Percentiles rank a stretch among this genome's conserved stretches.
phyloP scores from a whole-genome alignment of 2,329 filamentous ascomycete species.

The Aspergillus sclerotialis region DNA sequence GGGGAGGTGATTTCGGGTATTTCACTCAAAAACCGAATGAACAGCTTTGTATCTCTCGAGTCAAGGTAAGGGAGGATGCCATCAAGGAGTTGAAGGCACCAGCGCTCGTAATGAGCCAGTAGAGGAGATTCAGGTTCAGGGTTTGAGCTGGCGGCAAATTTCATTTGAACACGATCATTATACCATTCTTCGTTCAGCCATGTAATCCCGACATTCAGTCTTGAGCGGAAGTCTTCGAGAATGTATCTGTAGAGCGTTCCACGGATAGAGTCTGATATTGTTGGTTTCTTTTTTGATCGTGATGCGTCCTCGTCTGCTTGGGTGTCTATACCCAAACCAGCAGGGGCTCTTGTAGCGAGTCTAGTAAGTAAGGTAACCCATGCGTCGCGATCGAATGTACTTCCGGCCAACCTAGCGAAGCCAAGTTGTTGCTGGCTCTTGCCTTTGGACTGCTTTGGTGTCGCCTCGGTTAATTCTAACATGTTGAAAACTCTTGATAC shows the following conservation, averaged over 20 bases:
- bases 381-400: constrained; percentile 74
- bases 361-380: constrained; percentile 86
- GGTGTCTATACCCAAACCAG: constrained; percentile 55
- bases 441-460: constrained; percentile 47
- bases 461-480: constrained; percentile 65
- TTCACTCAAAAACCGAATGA: constrained; percentile 87
- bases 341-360: constrained; percentile 70
- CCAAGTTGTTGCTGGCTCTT: constrained; percentile 54
- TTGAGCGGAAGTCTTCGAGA: constrained; percentile 81
- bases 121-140: constrained; percentile 35
- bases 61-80: constrained; percentile 89
- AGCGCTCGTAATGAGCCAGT: constrained; percentile 76
- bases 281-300: constrained; percentile 18
- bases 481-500: constrained; percentile 72
- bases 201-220: constrained; percentile 82
- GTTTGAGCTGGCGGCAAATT: constrained; percentile 35
- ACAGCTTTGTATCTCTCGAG: constrained; percentile 69
- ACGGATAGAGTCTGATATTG: constrained; percentile 60
- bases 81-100: constrained; percentile 74
- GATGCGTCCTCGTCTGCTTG: constrained; percentile 23
- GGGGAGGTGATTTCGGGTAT: constrained; percentile 69
- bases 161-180: constrained; percentile 62
- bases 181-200: constrained; percentile 99
- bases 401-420: constrained; percentile 77
- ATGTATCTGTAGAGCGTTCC: constrained; percentile 78